A percentile compares a stretch with the other conserved stretches of the same genome.
Conservation (phyloP, 2,329 filamentous ascomycete genomes). For the Stagonosporopsis chrysanthemi region DNA sequence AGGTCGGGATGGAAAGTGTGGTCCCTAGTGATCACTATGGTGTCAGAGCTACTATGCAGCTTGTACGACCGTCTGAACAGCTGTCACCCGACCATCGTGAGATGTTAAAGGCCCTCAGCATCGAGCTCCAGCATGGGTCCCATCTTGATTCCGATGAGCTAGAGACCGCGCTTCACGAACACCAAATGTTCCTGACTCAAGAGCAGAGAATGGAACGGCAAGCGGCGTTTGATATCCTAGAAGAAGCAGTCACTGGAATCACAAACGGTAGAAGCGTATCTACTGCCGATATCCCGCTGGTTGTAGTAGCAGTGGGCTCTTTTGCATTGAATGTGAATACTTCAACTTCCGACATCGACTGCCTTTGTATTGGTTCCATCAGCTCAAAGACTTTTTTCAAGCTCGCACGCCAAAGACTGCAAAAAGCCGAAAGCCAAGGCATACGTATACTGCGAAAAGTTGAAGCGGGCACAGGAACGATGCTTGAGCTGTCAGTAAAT, state of each 20-base stretch:
- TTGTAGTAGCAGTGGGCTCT: constrained; percentile 70
- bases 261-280: constrained; percentile 7
- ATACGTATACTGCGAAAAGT: constrained; percentile 65
- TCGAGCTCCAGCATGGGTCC: constrained; percentile 24
- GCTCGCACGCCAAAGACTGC: constrained; percentile 63
- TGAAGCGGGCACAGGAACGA: constrained; percentile 65
- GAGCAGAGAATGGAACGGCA: constrained; percentile 55
- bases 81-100: constrained; percentile 5
- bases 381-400: constrained; percentile 68
- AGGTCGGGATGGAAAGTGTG: constrained; percentile 19
- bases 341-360: constrained; percentile 68
- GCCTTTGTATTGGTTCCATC: constrained; percentile 69
- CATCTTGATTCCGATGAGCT: constrained; percentile 24
- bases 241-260: constrained; percentile 52
- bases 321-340: constrained; percentile 71
- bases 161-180: constrained; percentile 20
- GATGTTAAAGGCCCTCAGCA: constrained; percentile 9
- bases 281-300: constrained; percentile 49
- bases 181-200: constrained; percentile 56
- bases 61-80: constrained; percentile 35
- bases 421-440: constrained; percentile 53
- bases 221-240: constrained; percentile 57
- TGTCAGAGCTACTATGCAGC: constrained; percentile 47
- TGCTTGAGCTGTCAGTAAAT: constrained; percentile 68
- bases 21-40: constrained; percentile 63